Conservation (phyloP, 2,329 filamentous ascomycete species). For the Neonectria hederae region DNA sequence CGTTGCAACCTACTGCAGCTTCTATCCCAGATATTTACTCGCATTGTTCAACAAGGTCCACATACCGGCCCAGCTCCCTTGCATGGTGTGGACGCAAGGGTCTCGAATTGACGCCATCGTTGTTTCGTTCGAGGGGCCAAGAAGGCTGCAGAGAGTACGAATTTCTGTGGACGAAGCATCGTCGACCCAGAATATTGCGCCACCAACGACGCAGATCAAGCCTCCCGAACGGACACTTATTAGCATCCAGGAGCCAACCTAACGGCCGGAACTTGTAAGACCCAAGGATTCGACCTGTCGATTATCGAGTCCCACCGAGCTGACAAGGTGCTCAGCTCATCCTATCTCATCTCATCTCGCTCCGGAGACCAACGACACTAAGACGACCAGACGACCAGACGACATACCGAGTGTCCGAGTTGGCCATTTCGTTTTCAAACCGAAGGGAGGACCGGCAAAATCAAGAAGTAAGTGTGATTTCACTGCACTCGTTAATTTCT, state of each 20-base stretch:
- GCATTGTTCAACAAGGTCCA: background rate
- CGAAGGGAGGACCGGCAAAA: background rate
- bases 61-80: slow-evolving; percentile 13
- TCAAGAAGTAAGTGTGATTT: background rate
- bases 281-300: slow-evolving; percentile 5
- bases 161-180: background rate
- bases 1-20: background rate
- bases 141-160: background rate
- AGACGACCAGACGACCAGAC: background rate
- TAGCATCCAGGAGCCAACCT: slow-evolving; percentile 17
- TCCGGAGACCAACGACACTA: background rate
- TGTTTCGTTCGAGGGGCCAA: background rate
- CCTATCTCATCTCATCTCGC: slow-evolving; percentile 7
- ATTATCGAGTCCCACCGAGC: slow-evolving; percentile 17
- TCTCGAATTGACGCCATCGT: slow-evolving; percentile 3
- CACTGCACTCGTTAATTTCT: no score
- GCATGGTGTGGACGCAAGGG: background rate
- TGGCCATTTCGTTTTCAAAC: background rate
- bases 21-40: slow-evolving; percentile 7
- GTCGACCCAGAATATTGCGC: background rate
- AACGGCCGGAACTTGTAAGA: background rate
- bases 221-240: slow-evolving; percentile 14
- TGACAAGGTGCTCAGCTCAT: slow-evolving; percentile 33
- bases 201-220: slow-evolving; percentile 7
- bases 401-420: background rate